Percentiles rank a stretch among this genome's conserved stretches.
These are phyloP conservation scores for Pleurotus sapidus DNA, from an alignment of 768 basidiomycete species.

Conservation along the genomic window DNA sequence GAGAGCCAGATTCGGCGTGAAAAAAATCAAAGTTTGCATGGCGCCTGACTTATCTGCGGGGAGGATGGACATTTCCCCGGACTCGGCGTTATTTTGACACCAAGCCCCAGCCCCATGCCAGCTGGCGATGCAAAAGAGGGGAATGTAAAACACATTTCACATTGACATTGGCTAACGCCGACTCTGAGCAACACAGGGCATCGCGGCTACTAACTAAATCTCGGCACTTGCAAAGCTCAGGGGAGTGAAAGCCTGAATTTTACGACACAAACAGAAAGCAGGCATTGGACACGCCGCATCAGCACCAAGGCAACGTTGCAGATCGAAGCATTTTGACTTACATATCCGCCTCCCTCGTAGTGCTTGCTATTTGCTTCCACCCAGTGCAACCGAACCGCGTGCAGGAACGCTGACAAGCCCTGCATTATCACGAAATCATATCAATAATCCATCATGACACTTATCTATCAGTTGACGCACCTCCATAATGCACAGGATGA, in stretches of 20 bases:
- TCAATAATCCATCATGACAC: slow-evolving; percentile 13
- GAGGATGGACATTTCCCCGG: slow-evolving; percentile 4
- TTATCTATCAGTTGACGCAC: slow-evolving; percentile 39
- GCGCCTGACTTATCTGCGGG: slow-evolving; percentile 6
- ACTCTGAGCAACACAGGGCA: not conserved
- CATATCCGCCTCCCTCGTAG: slow-evolving; percentile 86
- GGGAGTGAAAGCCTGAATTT: slow-evolving; percentile 43
- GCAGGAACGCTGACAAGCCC: slow-evolving; percentile 95
- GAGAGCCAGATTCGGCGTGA: slow-evolving; percentile 14
- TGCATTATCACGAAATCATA: slow-evolving; percentile 24
- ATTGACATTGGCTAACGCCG: slow-evolving; percentile 1
- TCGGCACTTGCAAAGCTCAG: slow-evolving; percentile 44
- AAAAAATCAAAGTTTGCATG: slow-evolving; percentile 12
- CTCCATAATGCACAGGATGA: slow-evolving; percentile 93
- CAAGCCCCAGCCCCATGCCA: slow-evolving; percentile 14
- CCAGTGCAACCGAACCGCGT: slow-evolving; percentile 96
- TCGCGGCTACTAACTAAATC: not conserved
- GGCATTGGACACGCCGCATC: slow-evolving; percentile 4
- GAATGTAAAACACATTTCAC: slow-evolving; percentile 7
- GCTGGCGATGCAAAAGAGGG: slow-evolving; percentile 15
- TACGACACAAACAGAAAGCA: slow-evolving; percentile 1
- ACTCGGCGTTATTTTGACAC: not conserved
- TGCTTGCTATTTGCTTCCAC: slow-evolving; percentile 98
- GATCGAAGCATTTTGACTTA: slow-evolving; percentile 40
- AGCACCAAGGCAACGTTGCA: slow-evolving; percentile 15